Evolutionary conservation across 108 stramenopile genomes (phyloP), one percentile per base, ranked within the genome.

Genomic region (Nitzschia sp.): DNA sequence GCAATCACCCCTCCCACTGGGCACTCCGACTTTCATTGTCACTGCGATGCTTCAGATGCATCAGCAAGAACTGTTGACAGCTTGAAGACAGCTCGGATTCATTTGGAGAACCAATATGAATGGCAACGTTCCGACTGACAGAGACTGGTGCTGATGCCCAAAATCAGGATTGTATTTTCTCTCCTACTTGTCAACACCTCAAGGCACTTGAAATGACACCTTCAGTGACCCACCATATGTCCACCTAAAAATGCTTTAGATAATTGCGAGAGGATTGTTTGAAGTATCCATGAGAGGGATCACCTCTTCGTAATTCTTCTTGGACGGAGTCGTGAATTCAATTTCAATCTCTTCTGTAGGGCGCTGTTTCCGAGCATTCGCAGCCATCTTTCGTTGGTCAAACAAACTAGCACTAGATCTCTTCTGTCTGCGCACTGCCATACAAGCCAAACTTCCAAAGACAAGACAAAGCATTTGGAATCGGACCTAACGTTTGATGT

Each of bases 371-470:
- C 44, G 42, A 21, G 61, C 44, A 17, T 63, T 43, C 10, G 44
- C 61, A 21, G 44, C 61, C 24, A 63, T 63, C 38, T 67, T 74
- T 51, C 73, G 41, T 61, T 66, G 73, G 42, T 74, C 73, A 46
- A 74, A 74, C 53, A 74, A 53, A 40, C 73, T 74, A 10, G 66
- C 44, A 2, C 15, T 65, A 34, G 55, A n/a, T 24, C 66, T 44
- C 44, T 67, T 59, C 42, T 74, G 73, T 41, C 42, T 57, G 5
- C 51, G 41, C 0, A 67, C 73, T 9, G 65, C 48, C 40, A 65
- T 38, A 42, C 67, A 29, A 10, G 73, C 65, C 42, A 74, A 37
- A 10, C 21, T 12, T 25, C 73, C 73, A 24, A 74, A 39, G 26
- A 74, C 8, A 6, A 67, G 20, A 54, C 73, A 74, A 53, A 67